These are phyloP conservation scores for Aspergillus homomorphus DNA, from an alignment of 495 filamentous ascomycete genomes.

Conservation along the genomic window DNA sequence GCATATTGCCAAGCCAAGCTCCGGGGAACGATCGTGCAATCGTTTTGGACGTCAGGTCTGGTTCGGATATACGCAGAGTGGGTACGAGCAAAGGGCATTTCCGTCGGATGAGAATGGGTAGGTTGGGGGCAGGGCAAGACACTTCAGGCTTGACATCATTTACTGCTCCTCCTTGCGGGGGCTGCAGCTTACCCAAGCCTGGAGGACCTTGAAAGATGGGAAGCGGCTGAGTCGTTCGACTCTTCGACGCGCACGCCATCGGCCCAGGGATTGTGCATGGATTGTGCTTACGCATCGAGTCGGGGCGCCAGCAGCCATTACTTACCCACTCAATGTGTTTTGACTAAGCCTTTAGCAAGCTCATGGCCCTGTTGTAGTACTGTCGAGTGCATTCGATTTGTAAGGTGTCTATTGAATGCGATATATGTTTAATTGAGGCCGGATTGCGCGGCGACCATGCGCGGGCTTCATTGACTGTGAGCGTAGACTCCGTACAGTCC, in stretches of 20 bases:
- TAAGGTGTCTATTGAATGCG: too few species aligned
- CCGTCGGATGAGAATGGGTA: background rate
- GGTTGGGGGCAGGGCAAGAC: slow-evolving; percentile 5
- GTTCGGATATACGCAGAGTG: slow-evolving; percentile 3
- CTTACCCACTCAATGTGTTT: too few species aligned
- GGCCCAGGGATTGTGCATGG: background rate
- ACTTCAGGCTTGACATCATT: slow-evolving; percentile 2
- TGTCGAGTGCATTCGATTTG: too few species aligned
- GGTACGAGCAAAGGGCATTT: background rate
- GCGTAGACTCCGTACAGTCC: too few species aligned
- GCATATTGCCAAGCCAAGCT: background rate
- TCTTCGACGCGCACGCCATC: background rate
- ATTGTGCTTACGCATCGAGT: background rate
- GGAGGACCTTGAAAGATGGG: too few species aligned
- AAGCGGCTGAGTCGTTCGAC: background rate
- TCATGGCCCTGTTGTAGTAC: background rate
- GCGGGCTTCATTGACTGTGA: too few species aligned
- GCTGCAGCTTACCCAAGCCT: background rate
- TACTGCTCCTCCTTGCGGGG: background rate
- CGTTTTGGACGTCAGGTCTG: background rate
- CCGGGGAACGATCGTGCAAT: background rate
- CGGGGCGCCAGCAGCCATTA: background rate
- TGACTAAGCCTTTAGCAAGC: background rate
- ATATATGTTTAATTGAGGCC: too few species aligned
- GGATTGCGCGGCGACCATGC: too few species aligned